These are phyloP conservation scores for Xylariaceae sp. DNA, from an alignment of 2,329 filamentous ascomycete species.

Conservation along the genomic window DNA sequence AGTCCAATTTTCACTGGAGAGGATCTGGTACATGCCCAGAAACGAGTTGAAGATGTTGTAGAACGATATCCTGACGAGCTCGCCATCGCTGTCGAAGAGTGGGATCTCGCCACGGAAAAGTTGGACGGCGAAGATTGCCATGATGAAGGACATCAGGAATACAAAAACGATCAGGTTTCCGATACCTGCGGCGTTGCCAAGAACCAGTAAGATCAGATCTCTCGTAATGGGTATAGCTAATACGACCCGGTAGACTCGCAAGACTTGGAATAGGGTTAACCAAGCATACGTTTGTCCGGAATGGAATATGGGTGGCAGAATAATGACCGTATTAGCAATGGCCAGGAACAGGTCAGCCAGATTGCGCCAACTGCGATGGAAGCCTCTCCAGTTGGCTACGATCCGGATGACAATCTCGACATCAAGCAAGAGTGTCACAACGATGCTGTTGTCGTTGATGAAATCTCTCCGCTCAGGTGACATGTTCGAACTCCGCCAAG, in stretches of 20 bases:
- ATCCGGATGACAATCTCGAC: slow-evolving; percentile 79
- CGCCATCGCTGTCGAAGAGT: slow-evolving; percentile 48
- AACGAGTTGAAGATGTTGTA: slow-evolving; percentile 92
- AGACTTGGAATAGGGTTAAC: slow-evolving; percentile 86
- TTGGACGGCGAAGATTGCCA: slow-evolving; percentile 87
- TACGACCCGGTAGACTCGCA: slow-evolving; percentile 87
- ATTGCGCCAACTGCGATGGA: slow-evolving; percentile 67
- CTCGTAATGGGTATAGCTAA: slow-evolving; percentile 81
- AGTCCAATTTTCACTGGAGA: slow-evolving; percentile 97
- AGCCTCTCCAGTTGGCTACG: slow-evolving; percentile 69
- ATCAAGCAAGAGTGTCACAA: slow-evolving; percentile 70
- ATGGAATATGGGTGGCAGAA: slow-evolving; percentile 71
- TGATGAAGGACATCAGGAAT: slow-evolving; percentile 88
- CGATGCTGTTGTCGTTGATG: slow-evolving; percentile 64
- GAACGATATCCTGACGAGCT: slow-evolving; percentile 67
- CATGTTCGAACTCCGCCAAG: slow-evolving; percentile 71
- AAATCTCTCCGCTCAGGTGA: slow-evolving; percentile 49
- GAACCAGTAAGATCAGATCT: slow-evolving; percentile 76
- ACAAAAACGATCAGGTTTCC: slow-evolving; percentile 93
- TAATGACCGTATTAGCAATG: slow-evolving; percentile 74
- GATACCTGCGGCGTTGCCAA: slow-evolving; percentile 88
- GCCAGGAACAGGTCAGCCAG: slow-evolving; percentile 74
- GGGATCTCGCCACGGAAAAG: slow-evolving; percentile 85
- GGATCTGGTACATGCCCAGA: slow-evolving; percentile 92
- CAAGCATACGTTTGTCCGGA: slow-evolving; percentile 72